Conservation (phyloP, 805 yeast genomes). For the Candida sithepensis region DNA sequence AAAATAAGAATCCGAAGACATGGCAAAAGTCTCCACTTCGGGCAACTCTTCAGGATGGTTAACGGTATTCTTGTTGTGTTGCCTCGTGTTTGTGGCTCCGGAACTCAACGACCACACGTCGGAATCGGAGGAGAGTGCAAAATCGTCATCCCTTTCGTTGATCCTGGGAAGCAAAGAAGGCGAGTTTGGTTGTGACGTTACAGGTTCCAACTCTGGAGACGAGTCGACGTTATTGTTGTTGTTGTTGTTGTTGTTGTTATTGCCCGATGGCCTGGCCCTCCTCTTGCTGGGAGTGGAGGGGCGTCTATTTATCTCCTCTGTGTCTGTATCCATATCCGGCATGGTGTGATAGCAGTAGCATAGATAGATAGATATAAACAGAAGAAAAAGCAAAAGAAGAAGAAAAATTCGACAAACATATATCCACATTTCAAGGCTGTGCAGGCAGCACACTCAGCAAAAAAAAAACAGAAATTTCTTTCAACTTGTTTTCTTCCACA, state of each 20-base stretch:
- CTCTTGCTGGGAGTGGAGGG: too few species aligned
- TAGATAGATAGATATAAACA: too few species aligned
- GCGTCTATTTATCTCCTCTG: neutral
- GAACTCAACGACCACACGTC: conserved; percentile 29
- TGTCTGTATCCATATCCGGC: neutral
- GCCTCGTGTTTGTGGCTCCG: conserved; percentile 15
- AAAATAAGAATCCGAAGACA: conserved; percentile 33
- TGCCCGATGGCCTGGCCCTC: too few species aligned
- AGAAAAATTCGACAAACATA: too few species aligned
- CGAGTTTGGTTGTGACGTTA: conserved; percentile 28
- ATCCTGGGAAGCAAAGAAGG: conserved; percentile 26
- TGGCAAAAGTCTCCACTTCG: conserved; percentile 15
- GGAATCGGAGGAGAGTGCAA: conserved; percentile 30
- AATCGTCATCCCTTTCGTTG: conserved; percentile 28
- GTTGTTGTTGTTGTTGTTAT: too few species aligned
- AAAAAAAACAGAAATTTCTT: too few species aligned
- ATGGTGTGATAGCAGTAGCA: too few species aligned
- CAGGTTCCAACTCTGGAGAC: conserved; percentile 17
- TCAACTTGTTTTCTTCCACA: too few species aligned
- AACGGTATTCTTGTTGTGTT: neutral
- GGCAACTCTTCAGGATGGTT: neutral
- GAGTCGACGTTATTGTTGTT: conserved; percentile 6
- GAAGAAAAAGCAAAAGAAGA: too few species aligned
- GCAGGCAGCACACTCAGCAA: too few species aligned
- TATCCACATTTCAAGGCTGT: too few species aligned